phyloP scores from a whole-genome alignment of 1,139 yeast species.

The Arxiozyma bovina region DNA sequence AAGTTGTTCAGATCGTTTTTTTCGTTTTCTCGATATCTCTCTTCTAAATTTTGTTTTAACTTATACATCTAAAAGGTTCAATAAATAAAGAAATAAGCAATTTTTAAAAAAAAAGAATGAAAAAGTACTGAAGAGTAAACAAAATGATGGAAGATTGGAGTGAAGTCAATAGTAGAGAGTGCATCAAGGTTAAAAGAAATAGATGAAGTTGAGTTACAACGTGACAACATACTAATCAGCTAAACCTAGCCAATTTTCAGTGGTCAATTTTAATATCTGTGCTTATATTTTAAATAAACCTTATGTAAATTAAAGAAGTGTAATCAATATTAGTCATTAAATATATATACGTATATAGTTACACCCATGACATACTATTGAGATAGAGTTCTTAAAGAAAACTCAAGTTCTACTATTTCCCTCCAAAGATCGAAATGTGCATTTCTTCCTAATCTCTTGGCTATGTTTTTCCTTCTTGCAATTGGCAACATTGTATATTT shows the following conservation, averaged over 20 bases:
- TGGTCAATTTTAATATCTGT: too few species aligned
- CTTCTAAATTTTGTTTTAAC: too few species aligned
- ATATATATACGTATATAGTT: background rate
- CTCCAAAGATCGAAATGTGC: conserved; percentile 56
- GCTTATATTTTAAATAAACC: too few species aligned
- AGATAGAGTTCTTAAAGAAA: conserved; percentile 29
- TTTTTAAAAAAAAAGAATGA: too few species aligned
- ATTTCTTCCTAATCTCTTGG: conserved; percentile 49
- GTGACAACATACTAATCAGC: background rate
- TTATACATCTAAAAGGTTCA: too few species aligned
- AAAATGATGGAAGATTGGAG: background rate
- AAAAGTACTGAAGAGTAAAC: background rate
- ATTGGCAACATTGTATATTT: conserved; percentile 48
- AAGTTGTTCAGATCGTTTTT: too few species aligned
- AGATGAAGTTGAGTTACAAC: background rate
- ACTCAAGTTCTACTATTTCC: conserved; percentile 50
- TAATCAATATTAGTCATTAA: background rate
- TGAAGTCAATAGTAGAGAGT: too few species aligned
- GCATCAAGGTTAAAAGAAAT: background rate
- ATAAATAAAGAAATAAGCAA: too few species aligned
- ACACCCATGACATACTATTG: background rate
- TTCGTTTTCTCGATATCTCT: too few species aligned
- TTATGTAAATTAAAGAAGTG: background rate
- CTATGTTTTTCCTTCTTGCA: conserved; percentile 45
- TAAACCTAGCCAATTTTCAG: background rate